Base-by-base conservation (phyloP, 805 yeast species). In the Vanderwaltozyma verrucispora region DNA sequence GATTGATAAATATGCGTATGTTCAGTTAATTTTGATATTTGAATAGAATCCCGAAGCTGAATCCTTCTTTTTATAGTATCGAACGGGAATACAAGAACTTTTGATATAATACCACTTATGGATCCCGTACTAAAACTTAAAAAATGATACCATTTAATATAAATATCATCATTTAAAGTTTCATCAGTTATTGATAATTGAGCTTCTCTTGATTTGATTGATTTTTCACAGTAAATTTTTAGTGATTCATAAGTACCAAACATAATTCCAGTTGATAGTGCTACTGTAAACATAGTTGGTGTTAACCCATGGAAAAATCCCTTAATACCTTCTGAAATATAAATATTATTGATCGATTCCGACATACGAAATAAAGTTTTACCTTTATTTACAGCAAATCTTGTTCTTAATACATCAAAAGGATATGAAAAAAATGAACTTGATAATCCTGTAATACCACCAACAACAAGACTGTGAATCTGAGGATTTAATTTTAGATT, bases 401-500 rank as follows among this genome's bases (percentile, higher is more conserved):
- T 65, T 0, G 98, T 92, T 36, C 98, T 63, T 30, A 92, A 59
- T n/a, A 86, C 68, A 56, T 92, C 98, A 49, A 85, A 77, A 1
- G 98, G 98, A 54, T 92, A 92, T 2, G 96, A 82, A 1, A 65
- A 54, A 0, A 72, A 33, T 0, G 95, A 84, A 21, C 95, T 84
- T 0, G 74, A 49, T 17, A 77, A 62, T 0, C 98, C 98, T 0
- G 96, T 77, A 1, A 76, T 53, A 0, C 82, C 73, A 0, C 98
- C 98, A 5, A 83, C 74, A 0, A 81, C 25, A 15, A 72, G 56
- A 8, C 65, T 60, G 38, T 64, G 66, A 2, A 57, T 19, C 2
- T 59, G 58, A 1, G 51, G 49, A 6, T 52, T 42, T 26, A 54
- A 33, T 1, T 34, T 28, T n/a, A 42, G 36, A 2, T 32, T 37